Base-by-base conservation (phyloP, 2,329 filamentous ascomycete species). In the Neospermospora avenae region DNA sequence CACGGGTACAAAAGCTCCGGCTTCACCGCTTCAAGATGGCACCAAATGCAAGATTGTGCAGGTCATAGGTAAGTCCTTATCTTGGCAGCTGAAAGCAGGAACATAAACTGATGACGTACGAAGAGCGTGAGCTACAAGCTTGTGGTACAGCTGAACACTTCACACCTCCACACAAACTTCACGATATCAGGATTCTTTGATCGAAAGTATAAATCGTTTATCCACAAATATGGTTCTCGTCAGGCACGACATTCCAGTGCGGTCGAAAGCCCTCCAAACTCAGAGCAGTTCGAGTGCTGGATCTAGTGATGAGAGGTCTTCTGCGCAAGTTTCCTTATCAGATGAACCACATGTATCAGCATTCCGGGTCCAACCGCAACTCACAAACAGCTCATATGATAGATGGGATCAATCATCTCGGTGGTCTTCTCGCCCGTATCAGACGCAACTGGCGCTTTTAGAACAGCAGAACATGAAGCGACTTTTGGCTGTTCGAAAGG, bases 171-270 rank as follows among this genome's bases (percentile, higher is more conserved):
- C 25, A 25, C 20, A 41, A 20, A 11, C 14, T 39, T 37, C 49
- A 34, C 49, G 49, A 53, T 41, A 25, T 28, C 37, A 53, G 35
- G 25, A 14, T 3, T 35, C 49, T 28, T 2, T 13, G 24, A 10
- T 35, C 34, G 25, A n/a, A 25, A 13, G 14, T 37, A 16, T 13
- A n/a, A n/a, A 24, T 22, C 34, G 4, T 18, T 25, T n/a, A 53
- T 53, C 35, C 20, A 37, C 49, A 41, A 53, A 53, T 20, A 53
- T 53, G 49, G 49, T 53, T 16, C 49, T 53, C 34, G 49, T 53
- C 20, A 53, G 34, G 20, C 20, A 41, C 28, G 49, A 53, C 22
- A 31, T 53, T 13, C 35, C 49, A n/a, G 34, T 53, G 34, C 25
- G 49, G 49, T 16, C 39, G 44, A 48, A 14, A 16, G 25, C 24